Base-by-base conservation (phyloP, 2,329 filamentous ascomycete species). In the Hypoxylon sp. region DNA sequence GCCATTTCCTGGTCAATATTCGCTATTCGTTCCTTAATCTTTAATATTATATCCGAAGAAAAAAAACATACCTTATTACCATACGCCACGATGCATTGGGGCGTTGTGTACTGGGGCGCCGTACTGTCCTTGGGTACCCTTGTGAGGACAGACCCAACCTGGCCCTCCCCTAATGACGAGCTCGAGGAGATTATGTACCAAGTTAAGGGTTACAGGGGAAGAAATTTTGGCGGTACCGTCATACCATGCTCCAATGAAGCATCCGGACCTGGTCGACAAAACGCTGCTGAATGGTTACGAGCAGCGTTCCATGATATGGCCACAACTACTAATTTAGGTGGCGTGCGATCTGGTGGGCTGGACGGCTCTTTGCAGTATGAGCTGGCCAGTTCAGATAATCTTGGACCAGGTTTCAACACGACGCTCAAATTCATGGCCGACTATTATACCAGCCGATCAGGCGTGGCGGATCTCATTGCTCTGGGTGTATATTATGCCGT, bases 111-210 rank as follows among this genome's bases (percentile, higher is more conserved):
- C 28, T 67, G 82, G 50, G 68, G 82, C 57, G 77, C 74, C 68
- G 70, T 82, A 61, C 71, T 82, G 49, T 80, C 77, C 66, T 75
- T 84, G 60, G 78, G 77, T 51, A 70, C 74, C 30, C 69, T 77
- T 64, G 74, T 74, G 52, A 67, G 70, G 50, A 83, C 86, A 23
- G 83, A 85, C 69, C 85, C 85, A 32, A 90, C 87, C 72, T 90
- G 88, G 88, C 88, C 88, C 1, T 84, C 86, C 1, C 73, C 81
- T 11, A 83, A 83, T 17, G 88, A 90, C 72, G 87, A 90, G 75
- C 79, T 90, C 64, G 88, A 90, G 76, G 88, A 89, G 75, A 85
- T 90, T 69, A 86, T 90, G 81, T 88, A 84, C 73, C 85, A 90
- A 71, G 84, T 86, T 57, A 79, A 81, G 34, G 87, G 86, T 2